Conservation (phyloP, 768 basidiomycete species). For the Amylocystis lapponica region DNA sequence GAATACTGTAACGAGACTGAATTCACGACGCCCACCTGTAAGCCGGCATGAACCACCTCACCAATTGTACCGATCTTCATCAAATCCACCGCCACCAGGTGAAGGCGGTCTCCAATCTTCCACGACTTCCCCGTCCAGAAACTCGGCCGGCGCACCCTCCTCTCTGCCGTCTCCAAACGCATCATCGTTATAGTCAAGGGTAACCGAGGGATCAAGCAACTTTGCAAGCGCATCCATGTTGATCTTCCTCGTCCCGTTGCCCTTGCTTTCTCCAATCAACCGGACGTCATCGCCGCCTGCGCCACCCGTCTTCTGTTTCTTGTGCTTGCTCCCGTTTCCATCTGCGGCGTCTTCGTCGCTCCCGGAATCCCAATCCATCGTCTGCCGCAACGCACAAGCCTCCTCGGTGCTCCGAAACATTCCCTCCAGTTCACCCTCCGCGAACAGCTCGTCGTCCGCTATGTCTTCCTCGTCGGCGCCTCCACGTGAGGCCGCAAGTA, state of each 20-base stretch:
- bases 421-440: conserved; percentile 59
- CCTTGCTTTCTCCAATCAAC: conserved; percentile 20
- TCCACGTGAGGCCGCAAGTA: conserved; percentile 53
- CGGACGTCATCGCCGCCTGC: conserved; percentile 3
- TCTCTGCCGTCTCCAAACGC: conserved; percentile 7
- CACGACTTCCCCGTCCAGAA: conserved; percentile 28
- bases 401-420: conserved; percentile 52
- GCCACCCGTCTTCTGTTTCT: conserved; percentile 2
- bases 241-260: conserved; percentile 37
- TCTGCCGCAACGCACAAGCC: conserved; percentile 34
- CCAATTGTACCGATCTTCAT: conserved; percentile 23
- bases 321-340: conserved; percentile 10
- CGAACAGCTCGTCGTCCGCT: conserved; percentile 67
- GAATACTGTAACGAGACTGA: too few relatives aligned
- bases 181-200: conserved; percentile 20
- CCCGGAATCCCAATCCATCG: conserved; percentile 30
- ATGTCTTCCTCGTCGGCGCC: conserved; percentile 46
- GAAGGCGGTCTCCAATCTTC: conserved; percentile 42
- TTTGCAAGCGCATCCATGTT: conserved; percentile 52
- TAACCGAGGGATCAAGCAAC: conserved; percentile 35
- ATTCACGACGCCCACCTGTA: too few relatives aligned
- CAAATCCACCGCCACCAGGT: conserved; percentile 23
- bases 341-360: not conserved
- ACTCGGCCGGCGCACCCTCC: conserved; percentile 6
- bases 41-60: too few relatives aligned